These are phyloP conservation scores for Hypoxylon lenormandii DNA, from an alignment of 495 filamentous ascomycete species.

Conservation along the genomic window DNA sequence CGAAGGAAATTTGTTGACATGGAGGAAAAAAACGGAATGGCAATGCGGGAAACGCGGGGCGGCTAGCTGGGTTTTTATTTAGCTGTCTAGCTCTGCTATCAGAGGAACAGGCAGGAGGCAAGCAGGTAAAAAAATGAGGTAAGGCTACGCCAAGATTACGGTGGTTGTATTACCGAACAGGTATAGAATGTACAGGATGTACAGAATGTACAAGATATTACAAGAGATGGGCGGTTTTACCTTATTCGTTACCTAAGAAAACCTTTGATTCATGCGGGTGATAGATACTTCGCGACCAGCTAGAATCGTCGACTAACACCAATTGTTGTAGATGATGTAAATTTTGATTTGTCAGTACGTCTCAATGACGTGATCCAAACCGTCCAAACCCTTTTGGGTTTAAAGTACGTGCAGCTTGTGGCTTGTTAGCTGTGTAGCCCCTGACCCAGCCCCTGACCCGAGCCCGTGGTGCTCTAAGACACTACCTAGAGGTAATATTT, in stretches of 20 bases:
- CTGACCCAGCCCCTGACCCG: background rate
- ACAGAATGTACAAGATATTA: too few species aligned
- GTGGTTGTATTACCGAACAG: background rate
- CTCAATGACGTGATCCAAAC: constrained; percentile 31
- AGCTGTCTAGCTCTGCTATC: constrained; percentile 15
- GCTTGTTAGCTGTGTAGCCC: constrained; percentile 1
- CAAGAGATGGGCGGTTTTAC: too few species aligned
- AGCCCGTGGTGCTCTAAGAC: background rate
- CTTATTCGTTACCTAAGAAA: too few species aligned
- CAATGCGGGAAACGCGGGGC: constrained; percentile 24
- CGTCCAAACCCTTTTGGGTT: constrained; percentile 4
- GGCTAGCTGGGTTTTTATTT: constrained; percentile 30
- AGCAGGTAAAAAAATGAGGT: too few species aligned
- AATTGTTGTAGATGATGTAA: constrained; percentile 38
- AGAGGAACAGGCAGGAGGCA: constrained; percentile 16
- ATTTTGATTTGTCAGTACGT: constrained; percentile 42
- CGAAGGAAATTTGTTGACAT: constrained; percentile 48
- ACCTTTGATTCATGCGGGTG: constrained; percentile 10
- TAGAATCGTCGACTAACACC: background rate
- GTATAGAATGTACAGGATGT: too few species aligned
- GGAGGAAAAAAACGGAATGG: constrained; percentile 36
- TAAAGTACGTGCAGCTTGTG: constrained; percentile 4
- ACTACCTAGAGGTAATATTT: constrained; percentile 6
- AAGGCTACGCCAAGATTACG: constrained; percentile 31
- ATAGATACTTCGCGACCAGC: constrained; percentile 12